phyloP scores from a whole-genome alignment of 345 rosid genomes.

The Diplotaxis tenuifolia region DNA sequence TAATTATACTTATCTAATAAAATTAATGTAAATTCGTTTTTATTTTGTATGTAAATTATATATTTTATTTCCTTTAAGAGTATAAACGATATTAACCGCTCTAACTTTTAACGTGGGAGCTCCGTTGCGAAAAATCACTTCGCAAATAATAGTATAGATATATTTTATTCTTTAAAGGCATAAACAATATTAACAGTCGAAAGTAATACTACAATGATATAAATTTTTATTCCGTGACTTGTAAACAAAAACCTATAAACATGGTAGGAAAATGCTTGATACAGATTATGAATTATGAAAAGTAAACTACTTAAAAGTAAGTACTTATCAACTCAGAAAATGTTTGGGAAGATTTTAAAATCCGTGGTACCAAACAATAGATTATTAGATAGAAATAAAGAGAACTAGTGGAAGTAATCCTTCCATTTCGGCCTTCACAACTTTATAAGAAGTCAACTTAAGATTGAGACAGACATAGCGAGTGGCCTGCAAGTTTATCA shows the following conservation, averaged over 20 bases:
- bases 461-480: slow-evolving; percentile 45
- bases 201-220: too few relatives aligned
- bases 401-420: slow-evolving; percentile 40
- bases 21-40: too few relatives aligned
- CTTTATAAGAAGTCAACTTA: slow-evolving; percentile 36
- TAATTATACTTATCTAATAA: too few relatives aligned
- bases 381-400: slow-evolving; percentile 1
- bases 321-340: not conserved
- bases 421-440: slow-evolving; percentile 44
- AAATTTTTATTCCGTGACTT: too few relatives aligned
- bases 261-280: not conserved
- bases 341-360: slow-evolving; percentile 18
- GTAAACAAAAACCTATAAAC: not conserved
- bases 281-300: not conserved
- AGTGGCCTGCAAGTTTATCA: slow-evolving; percentile 49
- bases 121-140: too few relatives aligned
- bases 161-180: too few relatives aligned
- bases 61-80: too few relatives aligned
- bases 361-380: slow-evolving; percentile 26
- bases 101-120: too few relatives aligned
- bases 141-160: too few relatives aligned
- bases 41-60: too few relatives aligned
- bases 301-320: not conserved
- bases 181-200: too few relatives aligned
- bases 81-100: too few relatives aligned